phyloP scores from a whole-genome alignment of 2,329 filamentous ascomycete genomes.

The Sporothrix pallida region DNA sequence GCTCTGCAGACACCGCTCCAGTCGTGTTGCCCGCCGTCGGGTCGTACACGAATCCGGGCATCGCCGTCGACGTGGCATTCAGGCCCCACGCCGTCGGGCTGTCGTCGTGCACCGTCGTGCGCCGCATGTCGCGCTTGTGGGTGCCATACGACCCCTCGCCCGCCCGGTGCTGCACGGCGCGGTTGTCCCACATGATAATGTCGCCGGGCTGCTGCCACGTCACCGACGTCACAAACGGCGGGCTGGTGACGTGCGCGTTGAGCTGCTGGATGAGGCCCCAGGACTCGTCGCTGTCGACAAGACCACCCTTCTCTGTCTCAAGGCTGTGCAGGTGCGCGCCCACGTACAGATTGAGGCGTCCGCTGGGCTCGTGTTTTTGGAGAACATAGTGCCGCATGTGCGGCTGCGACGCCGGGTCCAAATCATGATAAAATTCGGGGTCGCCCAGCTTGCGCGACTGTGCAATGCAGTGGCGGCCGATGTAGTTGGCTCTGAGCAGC shows the following conservation, averaged over 20 bases:
- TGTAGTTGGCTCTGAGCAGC: constrained; percentile 49
- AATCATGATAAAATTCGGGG: constrained; percentile 54
- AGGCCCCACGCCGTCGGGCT: constrained; percentile 48
- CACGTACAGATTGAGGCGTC: constrained; percentile 59
- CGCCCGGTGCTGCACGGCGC: constrained; percentile 60
- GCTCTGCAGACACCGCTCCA: not conserved
- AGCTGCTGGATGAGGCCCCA: constrained; percentile 49
- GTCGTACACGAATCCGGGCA: constrained; percentile 40
- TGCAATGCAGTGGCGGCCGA: constrained; percentile 57
- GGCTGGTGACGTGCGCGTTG: constrained; percentile 55
- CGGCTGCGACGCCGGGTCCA: constrained; percentile 44
- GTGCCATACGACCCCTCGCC: constrained; percentile 55
- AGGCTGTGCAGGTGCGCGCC: constrained; percentile 60
- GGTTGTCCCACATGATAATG: constrained; percentile 65
- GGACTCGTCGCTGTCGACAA: constrained; percentile 42
- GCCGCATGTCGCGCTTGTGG: constrained; percentile 58
- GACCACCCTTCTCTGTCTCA: constrained; percentile 42
- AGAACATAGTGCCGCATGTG: constrained; percentile 56
- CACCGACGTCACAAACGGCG: constrained; percentile 54
- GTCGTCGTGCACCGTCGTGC: constrained; percentile 61
- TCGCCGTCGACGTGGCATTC: constrained; percentile 42
- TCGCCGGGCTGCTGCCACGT: constrained; percentile 57
- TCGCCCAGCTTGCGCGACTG: constrained; percentile 59
- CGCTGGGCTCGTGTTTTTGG: constrained; percentile 58
- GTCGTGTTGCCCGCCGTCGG: constrained; percentile 10